These are phyloP conservation scores for Brachypodium distachyon DNA, from an alignment of 202 grass and related monocot species.

Conservation along the genomic window DNA sequence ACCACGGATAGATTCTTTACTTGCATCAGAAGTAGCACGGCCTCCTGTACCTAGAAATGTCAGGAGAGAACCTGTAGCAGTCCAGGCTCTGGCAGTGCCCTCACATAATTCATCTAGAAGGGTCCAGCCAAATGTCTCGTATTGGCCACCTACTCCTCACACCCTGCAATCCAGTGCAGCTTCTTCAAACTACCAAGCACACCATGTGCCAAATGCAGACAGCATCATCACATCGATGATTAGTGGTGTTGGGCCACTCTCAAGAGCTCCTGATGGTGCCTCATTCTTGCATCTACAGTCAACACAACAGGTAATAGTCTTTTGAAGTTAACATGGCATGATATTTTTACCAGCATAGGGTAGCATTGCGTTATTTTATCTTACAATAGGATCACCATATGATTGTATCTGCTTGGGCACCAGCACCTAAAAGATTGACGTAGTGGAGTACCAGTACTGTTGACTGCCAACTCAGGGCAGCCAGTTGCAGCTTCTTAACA, in stretches of 20 bases:
- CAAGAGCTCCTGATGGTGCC: slow-evolving; percentile 24
- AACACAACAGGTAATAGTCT: slow-evolving; percentile 44
- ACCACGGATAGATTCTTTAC: slow-evolving; percentile 13
- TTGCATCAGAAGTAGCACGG: slow-evolving; percentile 25
- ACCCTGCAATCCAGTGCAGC: slow-evolving; percentile 3
- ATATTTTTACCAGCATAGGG: slow-evolving; percentile 7
- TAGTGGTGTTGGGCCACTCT: slow-evolving; percentile 15
- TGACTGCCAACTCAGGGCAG: background rate
- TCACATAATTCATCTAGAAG: slow-evolving; percentile 48
- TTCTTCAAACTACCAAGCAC: slow-evolving; percentile 29
- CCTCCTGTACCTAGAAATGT: slow-evolving; percentile 54
- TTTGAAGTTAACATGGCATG: slow-evolving; percentile 1
- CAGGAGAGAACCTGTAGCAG: slow-evolving; percentile 35
- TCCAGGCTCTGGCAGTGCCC: slow-evolving; percentile 56
- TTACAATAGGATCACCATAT: background rate
- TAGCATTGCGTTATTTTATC: background rate
- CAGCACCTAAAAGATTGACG: background rate
- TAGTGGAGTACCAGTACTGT: background rate
- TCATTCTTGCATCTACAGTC: slow-evolving; percentile 16
- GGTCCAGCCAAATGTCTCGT: slow-evolving; percentile 31
- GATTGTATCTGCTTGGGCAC: background rate
- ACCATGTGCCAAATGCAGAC: slow-evolving; percentile 5
- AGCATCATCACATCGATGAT: slow-evolving; percentile 12
- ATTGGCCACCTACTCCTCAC: slow-evolving; percentile 25
- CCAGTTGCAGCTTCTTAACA: background rate